These are phyloP conservation scores for Yamadazyma conglobata DNA, from an alignment of 1,139 yeast genomes.

Conservation along the genomic window DNA sequence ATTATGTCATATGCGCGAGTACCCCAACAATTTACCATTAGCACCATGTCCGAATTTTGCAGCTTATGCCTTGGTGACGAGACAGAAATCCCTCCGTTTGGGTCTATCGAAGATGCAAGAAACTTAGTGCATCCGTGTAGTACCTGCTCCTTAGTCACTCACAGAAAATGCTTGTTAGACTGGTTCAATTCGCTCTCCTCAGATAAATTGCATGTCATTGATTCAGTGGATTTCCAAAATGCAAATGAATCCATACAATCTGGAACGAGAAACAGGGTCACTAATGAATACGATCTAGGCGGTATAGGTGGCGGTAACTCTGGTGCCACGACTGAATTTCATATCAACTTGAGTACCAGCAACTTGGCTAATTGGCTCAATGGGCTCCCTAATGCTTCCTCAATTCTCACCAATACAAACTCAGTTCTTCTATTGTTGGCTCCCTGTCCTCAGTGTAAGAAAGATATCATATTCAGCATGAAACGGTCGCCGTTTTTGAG, in stretches of 20 bases:
- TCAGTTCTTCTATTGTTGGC: slow-evolving; percentile 21
- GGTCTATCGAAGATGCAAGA: slow-evolving; percentile 33
- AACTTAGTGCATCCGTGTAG: slow-evolving; percentile 41
- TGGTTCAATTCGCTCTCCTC: slow-evolving; percentile 41
- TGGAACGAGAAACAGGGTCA: slow-evolving; percentile 3
- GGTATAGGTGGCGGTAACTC: slow-evolving; percentile 1
- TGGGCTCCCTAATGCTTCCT: slow-evolving; percentile 8
- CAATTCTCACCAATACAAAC: slow-evolving; percentile 1
- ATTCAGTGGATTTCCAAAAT: slow-evolving; percentile 8
- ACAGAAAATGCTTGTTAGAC: slow-evolving; percentile 40
- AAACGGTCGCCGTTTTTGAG: slow-evolving; percentile 28
- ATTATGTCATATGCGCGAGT: slow-evolving; percentile 1
- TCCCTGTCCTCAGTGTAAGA: slow-evolving; percentile 45
- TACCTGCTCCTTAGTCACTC: slow-evolving; percentile 37
- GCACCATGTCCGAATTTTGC: slow-evolving; percentile 19
- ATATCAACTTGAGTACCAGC: slow-evolving; percentile 4
- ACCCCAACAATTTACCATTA: slow-evolving; percentile 1
- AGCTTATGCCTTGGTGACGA: slow-evolving; percentile 42
- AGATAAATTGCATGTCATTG: slow-evolving; percentile 26
- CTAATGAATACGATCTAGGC: slow-evolving; percentile 14
- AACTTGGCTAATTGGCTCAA: slow-evolving; percentile 19
- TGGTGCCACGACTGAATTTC: slow-evolving; percentile 2
- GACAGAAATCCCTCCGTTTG: slow-evolving; percentile 43
- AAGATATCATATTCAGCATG: slow-evolving; percentile 34
- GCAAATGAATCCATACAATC: slow-evolving; percentile 1